Evolutionary conservation across 148 eudicot species (phyloP).

Genomic region (Spergularia bocconei): DNA sequence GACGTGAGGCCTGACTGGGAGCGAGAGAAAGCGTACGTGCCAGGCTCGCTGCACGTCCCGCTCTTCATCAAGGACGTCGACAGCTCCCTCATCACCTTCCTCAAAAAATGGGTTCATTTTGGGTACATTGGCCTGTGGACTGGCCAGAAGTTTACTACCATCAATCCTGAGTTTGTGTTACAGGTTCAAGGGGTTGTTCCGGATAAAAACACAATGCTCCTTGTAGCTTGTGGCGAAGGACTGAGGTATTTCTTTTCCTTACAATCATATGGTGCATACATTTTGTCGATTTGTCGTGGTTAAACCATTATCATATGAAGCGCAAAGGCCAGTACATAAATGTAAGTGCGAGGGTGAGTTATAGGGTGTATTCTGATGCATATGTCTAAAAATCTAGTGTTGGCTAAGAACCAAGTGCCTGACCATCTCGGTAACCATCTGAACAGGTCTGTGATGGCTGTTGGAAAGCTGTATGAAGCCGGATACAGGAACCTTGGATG

Average conservation of each 20-base stretch:
- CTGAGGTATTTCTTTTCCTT: slow-evolving; percentile 39
- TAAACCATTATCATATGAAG: no score
- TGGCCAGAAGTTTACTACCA: slow-evolving; percentile 77
- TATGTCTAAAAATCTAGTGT: no score
- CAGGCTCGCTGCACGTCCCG: slow-evolving; percentile 77
- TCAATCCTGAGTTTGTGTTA: slow-evolving; percentile 57
- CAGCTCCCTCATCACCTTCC: slow-evolving; percentile 51
- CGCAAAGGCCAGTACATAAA: no score
- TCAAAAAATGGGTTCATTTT: slow-evolving; percentile 94
- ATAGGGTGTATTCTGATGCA: no score
- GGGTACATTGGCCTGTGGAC: slow-evolving; percentile 98
- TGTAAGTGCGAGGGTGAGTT: no score
- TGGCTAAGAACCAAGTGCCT: no score
- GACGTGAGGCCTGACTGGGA: slow-evolving; percentile 94
- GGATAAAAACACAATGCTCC: slow-evolving; percentile 58
- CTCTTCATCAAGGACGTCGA: slow-evolving; percentile 69
- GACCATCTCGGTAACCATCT: background rate
- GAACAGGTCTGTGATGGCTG: slow-evolving; percentile 73
- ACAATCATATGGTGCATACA: background rate
- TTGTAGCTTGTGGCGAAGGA: slow-evolving; percentile 94
- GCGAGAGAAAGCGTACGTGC: slow-evolving; percentile 69
- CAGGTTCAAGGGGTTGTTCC: slow-evolving; percentile 57
- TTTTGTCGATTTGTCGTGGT: no score
- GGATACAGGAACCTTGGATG: slow-evolving; percentile 84
- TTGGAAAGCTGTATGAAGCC: slow-evolving; percentile 58